Evolutionary conservation across 2,329 filamentous ascomycete genomes (phyloP), one percentile per base, ranked within the genome.

Genomic region (Calonectria montana): DNA sequence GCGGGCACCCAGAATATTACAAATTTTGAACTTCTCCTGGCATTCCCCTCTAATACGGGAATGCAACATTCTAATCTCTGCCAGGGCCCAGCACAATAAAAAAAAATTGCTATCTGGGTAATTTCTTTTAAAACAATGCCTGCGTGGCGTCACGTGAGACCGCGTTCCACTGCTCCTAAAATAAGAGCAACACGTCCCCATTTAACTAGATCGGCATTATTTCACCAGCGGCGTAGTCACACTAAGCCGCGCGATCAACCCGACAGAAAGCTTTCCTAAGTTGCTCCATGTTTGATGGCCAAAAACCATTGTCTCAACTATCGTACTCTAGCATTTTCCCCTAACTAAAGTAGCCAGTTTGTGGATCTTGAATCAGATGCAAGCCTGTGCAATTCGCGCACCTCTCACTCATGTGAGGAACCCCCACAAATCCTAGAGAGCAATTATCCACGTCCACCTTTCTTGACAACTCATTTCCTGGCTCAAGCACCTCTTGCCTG

Each of bases 111-210:
- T 23, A 39, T 59, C 53, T 39, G 21, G 23, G 53, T 59, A 59
- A 59, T 59, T 59, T 59, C 53, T 59, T 59, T 57, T 59, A 39
- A 59, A 59, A 59, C 53, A 39, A 59, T 39, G 53, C 53, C 35
- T 59, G 53, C 15, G 16, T 13, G 53, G 13, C 21, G 21, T 59
- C 53, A 59, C 53, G 53, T 59, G 53, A 59, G 35, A 39, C 31
- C 53, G 53, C 53, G 53, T 59, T 59, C 53, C 53, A 39, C 25
- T 7, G 31, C 53, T 59, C 53, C 53, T 23, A 13, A 16, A 25
- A 25, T n/a, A 25, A 35, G 37, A 35, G 53, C n/a, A 15, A 23
- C 53, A 39, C 21, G 53, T 39, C 21, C 53, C 23, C 53, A 39
- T 25, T 39, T 59, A n/a, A n/a, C n/a, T n/a, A 23, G 53, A 59